A percentile compares a stretch with the other conserved stretches of the same genome.
Evolutionary conservation across 2,329 filamentous ascomycete genomes (phyloP).

Genomic region (Dothiorella sarmentorum): DNA sequence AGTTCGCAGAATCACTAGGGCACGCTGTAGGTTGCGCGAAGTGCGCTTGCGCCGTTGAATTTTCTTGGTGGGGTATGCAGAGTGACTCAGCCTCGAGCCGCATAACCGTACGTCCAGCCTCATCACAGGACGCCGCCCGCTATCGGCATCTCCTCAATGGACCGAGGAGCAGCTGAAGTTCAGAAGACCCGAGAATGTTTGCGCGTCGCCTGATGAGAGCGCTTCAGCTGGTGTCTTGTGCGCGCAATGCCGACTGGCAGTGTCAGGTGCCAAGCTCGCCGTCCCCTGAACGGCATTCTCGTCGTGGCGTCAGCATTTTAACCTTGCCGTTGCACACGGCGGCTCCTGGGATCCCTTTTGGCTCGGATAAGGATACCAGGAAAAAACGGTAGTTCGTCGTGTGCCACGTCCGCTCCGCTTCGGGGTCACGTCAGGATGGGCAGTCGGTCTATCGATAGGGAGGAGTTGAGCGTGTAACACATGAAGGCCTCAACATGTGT

Average conservation of each 20-base stretch:
- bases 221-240: conserved; percentile 4
- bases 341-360: too few species aligned
- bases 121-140: background rate
- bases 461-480: background rate
- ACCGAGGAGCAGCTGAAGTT: background rate
- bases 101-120: background rate
- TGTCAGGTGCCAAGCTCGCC: conserved; percentile 2
- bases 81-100: conserved; percentile 10
- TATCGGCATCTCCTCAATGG: background rate
- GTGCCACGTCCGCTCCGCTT: background rate
- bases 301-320: conserved; percentile 14
- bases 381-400: background rate
- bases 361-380: background rate
- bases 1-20: background rate
- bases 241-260: background rate
- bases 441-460: background rate
- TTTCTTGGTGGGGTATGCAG: conserved; percentile 8
- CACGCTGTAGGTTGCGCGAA: background rate
- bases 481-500: background rate
- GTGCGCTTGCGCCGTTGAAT: background rate
- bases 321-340: conserved; percentile 7
- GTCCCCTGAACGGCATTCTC: conserved; percentile 14
- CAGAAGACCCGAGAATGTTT: background rate
- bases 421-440: too few species aligned
- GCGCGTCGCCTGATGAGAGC: background rate